These are phyloP conservation scores for Durusdinium trenchii DNA, from an alignment of 73 alveolate species.

Conservation along the genomic window DNA sequence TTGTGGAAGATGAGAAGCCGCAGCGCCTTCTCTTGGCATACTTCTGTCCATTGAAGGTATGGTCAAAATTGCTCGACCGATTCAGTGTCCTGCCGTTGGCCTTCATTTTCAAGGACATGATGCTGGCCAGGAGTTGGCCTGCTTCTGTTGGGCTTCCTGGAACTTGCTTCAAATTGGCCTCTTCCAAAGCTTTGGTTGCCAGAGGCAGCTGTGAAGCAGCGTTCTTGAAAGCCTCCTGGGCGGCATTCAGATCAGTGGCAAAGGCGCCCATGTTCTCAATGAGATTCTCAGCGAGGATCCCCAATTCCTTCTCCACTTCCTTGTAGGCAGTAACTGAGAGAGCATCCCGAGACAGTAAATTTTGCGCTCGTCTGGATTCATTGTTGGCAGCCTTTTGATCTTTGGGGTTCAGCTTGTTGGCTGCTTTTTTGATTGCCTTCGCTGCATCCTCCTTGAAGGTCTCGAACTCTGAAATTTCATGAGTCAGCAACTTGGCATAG, in stretches of 20 bases:
- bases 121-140: not conserved
- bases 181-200: not conserved
- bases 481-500: not conserved
- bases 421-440: not conserved
- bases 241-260: not conserved
- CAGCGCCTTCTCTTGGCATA: not conserved
- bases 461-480: not conserved
- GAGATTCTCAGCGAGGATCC: not conserved
- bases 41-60: not conserved
- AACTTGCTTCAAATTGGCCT: not conserved
- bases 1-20: not conserved
- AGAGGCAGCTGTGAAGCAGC: not conserved
- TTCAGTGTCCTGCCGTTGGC: not conserved
- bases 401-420: not conserved
- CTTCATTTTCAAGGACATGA: not conserved
- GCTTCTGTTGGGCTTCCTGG: not conserved
- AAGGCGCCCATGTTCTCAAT: not conserved
- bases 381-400: not conserved
- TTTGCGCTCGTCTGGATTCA: not conserved
- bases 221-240: not conserved
- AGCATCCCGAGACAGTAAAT: not conserved
- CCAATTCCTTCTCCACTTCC: not conserved
- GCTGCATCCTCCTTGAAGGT: not conserved
- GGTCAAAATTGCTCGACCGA: not conserved
- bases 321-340: not conserved